These are phyloP conservation scores for Erythrophleum ivorense DNA, from an alignment of 331 rosid genomes.

Conservation along the genomic window DNA sequence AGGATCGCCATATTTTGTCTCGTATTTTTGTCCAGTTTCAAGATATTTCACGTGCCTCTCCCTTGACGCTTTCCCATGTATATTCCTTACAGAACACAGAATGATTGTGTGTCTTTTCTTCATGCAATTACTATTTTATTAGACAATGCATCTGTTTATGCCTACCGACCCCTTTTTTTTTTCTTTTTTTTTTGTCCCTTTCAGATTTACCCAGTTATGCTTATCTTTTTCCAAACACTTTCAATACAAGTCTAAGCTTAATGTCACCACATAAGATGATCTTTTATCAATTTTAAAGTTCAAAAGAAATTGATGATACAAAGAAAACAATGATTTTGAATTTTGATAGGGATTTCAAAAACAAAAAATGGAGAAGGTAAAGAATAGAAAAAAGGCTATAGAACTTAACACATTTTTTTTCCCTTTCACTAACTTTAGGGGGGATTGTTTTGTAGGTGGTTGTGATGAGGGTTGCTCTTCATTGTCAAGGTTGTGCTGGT, in stretches of 20 bases:
- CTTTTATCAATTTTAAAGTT: no score
- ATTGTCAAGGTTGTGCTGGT: constrained; percentile 95
- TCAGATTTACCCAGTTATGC: no score
- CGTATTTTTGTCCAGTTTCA: constrained; percentile 42
- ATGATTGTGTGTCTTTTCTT: constrained; percentile 25
- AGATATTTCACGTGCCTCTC: constrained; percentile 48
- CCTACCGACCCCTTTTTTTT: neutral
- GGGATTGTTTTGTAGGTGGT: constrained; percentile 62
- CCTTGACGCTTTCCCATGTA: constrained; percentile 41
- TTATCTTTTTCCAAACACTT: no score
- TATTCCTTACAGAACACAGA: constrained; percentile 44
- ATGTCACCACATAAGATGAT: no score
- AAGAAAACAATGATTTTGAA: neutral
- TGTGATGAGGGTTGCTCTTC: constrained; percentile 88
- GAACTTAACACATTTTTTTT: neutral
- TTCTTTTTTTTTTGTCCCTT: neutral
- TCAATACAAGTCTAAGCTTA: no score
- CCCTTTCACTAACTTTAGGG: no score
- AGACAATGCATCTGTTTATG: neutral
- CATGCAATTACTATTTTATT: constrained; percentile 33
- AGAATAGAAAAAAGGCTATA: neutral
- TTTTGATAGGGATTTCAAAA: neutral
- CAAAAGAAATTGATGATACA: neutral
- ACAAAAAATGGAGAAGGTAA: neutral
- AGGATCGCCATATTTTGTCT: constrained; percentile 37